These are phyloP conservation scores for Lindgomyces ingoldianus DNA, from an alignment of 495 filamentous ascomycete genomes.

Conservation along the genomic window DNA sequence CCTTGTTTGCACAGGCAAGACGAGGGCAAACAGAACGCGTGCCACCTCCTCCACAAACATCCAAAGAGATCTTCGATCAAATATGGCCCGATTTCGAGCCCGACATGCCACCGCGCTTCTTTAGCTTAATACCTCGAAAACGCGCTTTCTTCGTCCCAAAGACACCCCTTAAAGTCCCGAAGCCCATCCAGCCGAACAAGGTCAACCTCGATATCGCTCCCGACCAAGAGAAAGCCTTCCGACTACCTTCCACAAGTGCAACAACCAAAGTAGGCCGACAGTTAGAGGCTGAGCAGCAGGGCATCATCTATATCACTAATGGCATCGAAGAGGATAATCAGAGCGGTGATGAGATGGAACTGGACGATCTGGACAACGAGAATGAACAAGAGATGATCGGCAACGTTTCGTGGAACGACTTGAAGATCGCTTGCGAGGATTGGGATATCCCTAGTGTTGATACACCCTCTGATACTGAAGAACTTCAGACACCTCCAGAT, in stretches of 20 bases:
- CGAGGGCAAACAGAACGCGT: conserved; percentile 21
- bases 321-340: conserved; percentile 52
- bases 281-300: conserved; percentile 56
- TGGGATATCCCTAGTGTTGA: conserved; percentile 56
- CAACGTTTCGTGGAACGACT: conserved; percentile 70
- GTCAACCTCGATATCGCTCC: conserved; percentile 76
- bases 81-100: conserved; percentile 71
- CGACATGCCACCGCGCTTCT: conserved; percentile 65
- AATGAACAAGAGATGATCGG: conserved; percentile 66
- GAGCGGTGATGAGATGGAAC: conserved; percentile 56
- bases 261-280: conserved; percentile 53
- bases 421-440: conserved; percentile 78
- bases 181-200: conserved; percentile 80
- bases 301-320: conserved; percentile 60
- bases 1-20: conserved; percentile 33
- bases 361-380: conserved; percentile 48
- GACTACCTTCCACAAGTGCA: conserved; percentile 55
- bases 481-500: conserved; percentile 9
- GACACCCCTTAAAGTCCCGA: conserved; percentile 71
- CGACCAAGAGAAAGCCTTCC: conserved; percentile 81
- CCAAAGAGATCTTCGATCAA: conserved; percentile 66
- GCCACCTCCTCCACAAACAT: conserved; percentile 62
- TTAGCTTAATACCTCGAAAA: conserved; percentile 72
- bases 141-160: conserved; percentile 70
- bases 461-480: conserved; percentile 22